Base-by-base conservation (phyloP, 371 early-diverging fungal species). In the Parasitella parasitica region DNA sequence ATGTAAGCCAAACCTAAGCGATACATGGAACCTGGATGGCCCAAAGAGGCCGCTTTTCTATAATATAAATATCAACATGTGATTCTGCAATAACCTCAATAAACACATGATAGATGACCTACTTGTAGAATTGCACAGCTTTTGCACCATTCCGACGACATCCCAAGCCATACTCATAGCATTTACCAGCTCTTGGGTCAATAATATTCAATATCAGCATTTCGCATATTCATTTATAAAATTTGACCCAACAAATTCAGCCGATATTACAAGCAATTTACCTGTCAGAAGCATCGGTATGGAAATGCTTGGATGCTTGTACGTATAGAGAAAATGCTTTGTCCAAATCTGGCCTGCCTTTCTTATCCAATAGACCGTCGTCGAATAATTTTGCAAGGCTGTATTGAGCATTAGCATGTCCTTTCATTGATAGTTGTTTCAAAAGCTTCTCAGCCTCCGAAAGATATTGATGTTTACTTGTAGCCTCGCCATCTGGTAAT, bases 21-120 rank as follows among this genome's bases (percentile, higher is more conserved):
- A 69, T 89, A 89, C 86, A 90, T 86, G n/a, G 91, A 87, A 20
- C 88, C 89, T 3, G 89, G 86, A 72, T 90, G 89, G 56, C 84
- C 85, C 12, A 89, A 69, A n/a, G 89, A 80, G 2, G 89, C 87
- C 16, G 90, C 86, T 83, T 89, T 89, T 66, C 86, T 88, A 70
- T 62, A 36, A 53, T 9, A 6, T 22, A 7, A 32, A 32, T 8
- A 32, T 2, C 11, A 22, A 12, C 11, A 20, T 15, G 20, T 20
- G 18, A 5, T 13, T 26, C 3, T n/a, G n/a, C n/a, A n/a, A n/a
- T n/a, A n/a, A n/a, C n/a, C n/a, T n/a, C n/a, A n/a, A n/a, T n/a
- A n/a, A 32, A 18, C 0, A 11, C 0, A 3, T 22, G 43, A 5
- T 22, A 16, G 4, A 4, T 15, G 16, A 43, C 26, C 64, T 76